A percentile compares a stretch with the other conserved stretches of the same genome.
These are phyloP conservation scores for Dalbergia oliveri DNA, from an alignment of 306 rosid species.

Conservation along the genomic window DNA sequence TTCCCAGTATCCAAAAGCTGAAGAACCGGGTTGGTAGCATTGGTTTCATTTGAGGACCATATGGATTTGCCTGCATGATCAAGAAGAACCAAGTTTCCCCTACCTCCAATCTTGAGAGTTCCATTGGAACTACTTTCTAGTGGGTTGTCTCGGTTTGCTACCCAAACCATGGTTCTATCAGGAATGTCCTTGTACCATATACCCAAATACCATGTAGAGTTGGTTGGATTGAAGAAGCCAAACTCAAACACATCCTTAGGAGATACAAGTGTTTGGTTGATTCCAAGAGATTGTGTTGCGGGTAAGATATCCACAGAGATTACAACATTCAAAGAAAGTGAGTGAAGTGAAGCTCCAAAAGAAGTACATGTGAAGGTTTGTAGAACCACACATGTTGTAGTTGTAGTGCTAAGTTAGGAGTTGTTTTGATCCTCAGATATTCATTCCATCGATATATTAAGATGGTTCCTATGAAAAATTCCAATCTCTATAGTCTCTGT, in stretches of 20 bases:
- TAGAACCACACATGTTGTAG: slow-evolving; percentile 47
- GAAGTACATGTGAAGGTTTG: background rate
- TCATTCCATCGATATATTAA: slow-evolving; percentile 16
- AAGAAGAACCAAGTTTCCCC: slow-evolving; percentile 50
- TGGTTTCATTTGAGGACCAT: slow-evolving; percentile 56
- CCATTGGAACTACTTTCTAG: slow-evolving; percentile 54
- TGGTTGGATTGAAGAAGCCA: slow-evolving; percentile 52
- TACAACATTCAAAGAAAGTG: slow-evolving; percentile 11
- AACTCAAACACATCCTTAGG: slow-evolving; percentile 55
- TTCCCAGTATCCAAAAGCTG: slow-evolving; percentile 63
- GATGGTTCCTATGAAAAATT: background rate
- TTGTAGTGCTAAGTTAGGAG: background rate
- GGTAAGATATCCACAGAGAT: slow-evolving; percentile 49
- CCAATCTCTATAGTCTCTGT: background rate
- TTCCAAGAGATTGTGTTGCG: slow-evolving; percentile 48
- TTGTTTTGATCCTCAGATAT: background rate
- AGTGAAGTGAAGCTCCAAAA: slow-evolving; percentile 21
- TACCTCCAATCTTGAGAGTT: slow-evolving; percentile 45
- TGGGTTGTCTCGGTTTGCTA: slow-evolving; percentile 66
- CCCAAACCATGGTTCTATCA: slow-evolving; percentile 54
- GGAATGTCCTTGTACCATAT: slow-evolving; percentile 61
- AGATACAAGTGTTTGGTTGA: slow-evolving; percentile 61
- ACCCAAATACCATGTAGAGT: slow-evolving; percentile 62
- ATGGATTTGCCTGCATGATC: slow-evolving; percentile 32
- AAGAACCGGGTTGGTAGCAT: slow-evolving; percentile 41